Evolutionary conservation across 2,329 filamentous ascomycete species (phyloP).

Genomic region (Xylariomycetidae sp.): DNA sequence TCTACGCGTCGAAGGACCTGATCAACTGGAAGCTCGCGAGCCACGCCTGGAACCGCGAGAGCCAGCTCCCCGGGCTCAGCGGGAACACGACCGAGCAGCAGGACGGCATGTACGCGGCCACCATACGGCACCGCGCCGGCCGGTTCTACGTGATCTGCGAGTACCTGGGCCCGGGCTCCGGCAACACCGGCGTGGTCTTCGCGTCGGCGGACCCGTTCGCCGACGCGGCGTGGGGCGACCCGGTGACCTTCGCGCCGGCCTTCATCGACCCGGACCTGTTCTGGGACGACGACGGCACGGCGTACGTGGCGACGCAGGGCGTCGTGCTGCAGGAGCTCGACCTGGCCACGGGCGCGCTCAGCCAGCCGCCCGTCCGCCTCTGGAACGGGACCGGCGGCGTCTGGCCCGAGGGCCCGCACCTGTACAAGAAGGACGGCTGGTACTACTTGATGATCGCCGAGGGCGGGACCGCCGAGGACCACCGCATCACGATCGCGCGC

Average conservation of each 20-base stretch:
- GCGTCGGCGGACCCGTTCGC: slow-evolving; percentile 33
- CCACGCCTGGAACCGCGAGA: slow-evolving; percentile 34
- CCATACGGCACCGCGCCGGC: slow-evolving; percentile 24
- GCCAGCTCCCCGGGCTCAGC: slow-evolving; percentile 33
- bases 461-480: slow-evolving; percentile 37
- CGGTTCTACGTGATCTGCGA: slow-evolving; percentile 27
- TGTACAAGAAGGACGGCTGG: slow-evolving; percentile 36
- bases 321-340: slow-evolving; percentile 28
- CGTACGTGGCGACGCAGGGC: slow-evolving; percentile 30
- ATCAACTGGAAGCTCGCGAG: slow-evolving; percentile 39
- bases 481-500: slow-evolving; percentile 38
- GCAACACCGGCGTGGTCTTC: slow-evolving; percentile 26
- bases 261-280: slow-evolving; percentile 37
- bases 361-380: slow-evolving; percentile 24
- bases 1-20: slow-evolving; percentile 47
- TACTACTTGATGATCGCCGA: slow-evolving; percentile 46
- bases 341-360: slow-evolving; percentile 28
- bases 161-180: slow-evolving; percentile 16
- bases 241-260: slow-evolving; percentile 23
- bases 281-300: slow-evolving; percentile 31
- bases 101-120: slow-evolving; percentile 28
- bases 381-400: slow-evolving; percentile 40
- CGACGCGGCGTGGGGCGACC: slow-evolving; percentile 34
- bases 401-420: slow-evolving; percentile 39
- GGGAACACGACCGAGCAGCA: slow-evolving; percentile 25